Conservation (phyloP, 345 rosid species). For the Iberis pinnata region DNA sequence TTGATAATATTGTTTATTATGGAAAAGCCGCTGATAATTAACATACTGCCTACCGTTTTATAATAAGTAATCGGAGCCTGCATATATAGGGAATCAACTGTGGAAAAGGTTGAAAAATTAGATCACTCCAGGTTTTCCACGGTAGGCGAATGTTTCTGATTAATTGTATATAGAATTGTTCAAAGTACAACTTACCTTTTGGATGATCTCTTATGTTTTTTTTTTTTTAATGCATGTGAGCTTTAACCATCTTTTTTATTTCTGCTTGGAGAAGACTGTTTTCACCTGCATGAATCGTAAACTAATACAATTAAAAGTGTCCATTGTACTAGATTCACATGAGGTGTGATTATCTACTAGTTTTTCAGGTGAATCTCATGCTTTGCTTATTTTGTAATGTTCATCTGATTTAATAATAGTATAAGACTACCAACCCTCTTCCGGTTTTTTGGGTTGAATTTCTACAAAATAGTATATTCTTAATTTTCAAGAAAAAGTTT, state of each 20-base stretch:
- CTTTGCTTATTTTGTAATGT: conserved; percentile 5
- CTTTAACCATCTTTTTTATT: too few relatives aligned
- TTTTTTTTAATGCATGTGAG: neutral
- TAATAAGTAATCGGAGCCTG: conserved; percentile 16
- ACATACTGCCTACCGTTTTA: neutral
- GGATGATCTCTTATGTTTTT: conserved; percentile 18
- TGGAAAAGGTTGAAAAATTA: conserved; percentile 19
- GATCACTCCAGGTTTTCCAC: conserved; percentile 12
- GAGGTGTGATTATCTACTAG: neutral
- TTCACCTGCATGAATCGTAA: conserved; percentile 18
- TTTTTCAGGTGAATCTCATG: neutral
- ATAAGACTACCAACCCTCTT: too few relatives aligned
- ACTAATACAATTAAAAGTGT: neutral
- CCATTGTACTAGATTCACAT: conserved; percentile 6
- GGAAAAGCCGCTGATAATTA: conserved; percentile 15
- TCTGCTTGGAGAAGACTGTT: too few relatives aligned
- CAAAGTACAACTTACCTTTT: conserved; percentile 32
- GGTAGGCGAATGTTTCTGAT: conserved; percentile 25
- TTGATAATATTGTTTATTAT: conserved; percentile 25
- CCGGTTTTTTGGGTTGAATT: too few relatives aligned
- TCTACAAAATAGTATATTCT: too few relatives aligned
- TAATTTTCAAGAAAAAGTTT: too few relatives aligned
- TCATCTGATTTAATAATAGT: neutral
- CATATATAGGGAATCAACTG: conserved; percentile 23
- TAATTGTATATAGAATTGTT: conserved; percentile 1